Base-by-base conservation (phyloP, 805 yeast genomes). In the Cyberlindnera bimundalis region DNA sequence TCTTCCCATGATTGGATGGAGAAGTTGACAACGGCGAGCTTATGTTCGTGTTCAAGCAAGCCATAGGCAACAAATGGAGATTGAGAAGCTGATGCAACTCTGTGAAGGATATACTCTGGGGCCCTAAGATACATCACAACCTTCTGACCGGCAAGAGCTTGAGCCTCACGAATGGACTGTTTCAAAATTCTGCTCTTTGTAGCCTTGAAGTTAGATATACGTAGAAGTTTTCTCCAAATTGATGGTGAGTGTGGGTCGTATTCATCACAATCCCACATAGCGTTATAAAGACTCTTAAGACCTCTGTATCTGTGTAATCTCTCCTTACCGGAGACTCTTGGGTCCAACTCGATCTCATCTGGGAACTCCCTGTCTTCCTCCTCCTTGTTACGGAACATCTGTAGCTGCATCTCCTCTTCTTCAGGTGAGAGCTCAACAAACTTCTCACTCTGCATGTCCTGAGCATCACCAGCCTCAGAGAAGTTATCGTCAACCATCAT, bases 331-430 rank as follows among this genome's bases (percentile, higher is more conserved):
- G 84, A 73, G 49, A 76, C 90, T 6, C 63, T 59, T 23, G 97
- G 97, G 33, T 72, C 74, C 31, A 93, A 66, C 61, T 93, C 98
- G 41, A 91, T 66, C 65, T 93, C 99, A 64, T 93, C 99, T 0
- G 98, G 98, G 70, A 89, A 93, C 54, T 90, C 96, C 26, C 78
- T 73, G 59, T 88, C 97, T 40, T 90, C 97, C 45, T 76, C 75
- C 50, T 80, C 96, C 47, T 77, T 62, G 29, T 70, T 71, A 52
- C 93, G 77, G 66, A 72, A 89, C 53, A 73, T 75, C 42, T 73
- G 67, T 47, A 88, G 69, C 63, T 90, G 96, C 53, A 79, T 74
- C 45, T 78, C 79, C 60, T 87, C 96, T 53, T 88, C 96, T 53
- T 86, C 96, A 25, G 82, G 79, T 1, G 83, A 68, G 37, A 88